phyloP scores from a whole-genome alignment of 2,329 filamentous ascomycete species.

The Aureobasidium lini region DNA sequence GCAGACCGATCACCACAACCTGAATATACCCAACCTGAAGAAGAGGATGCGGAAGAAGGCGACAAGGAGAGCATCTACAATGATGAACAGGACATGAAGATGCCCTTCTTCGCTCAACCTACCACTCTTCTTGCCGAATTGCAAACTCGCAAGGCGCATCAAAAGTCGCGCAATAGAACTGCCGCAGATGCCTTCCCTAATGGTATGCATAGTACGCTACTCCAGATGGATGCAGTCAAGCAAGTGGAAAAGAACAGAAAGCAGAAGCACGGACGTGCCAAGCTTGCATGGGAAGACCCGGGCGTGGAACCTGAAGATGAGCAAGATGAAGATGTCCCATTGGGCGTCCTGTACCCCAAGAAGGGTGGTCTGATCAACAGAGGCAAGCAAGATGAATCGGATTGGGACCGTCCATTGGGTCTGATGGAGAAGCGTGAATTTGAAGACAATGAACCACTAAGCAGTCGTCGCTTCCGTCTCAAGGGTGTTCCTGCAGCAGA shows the following conservation, averaged over 20 bases:
- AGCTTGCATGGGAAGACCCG: slow-evolving; percentile 82
- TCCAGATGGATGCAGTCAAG: slow-evolving; percentile 84
- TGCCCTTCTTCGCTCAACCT: slow-evolving; percentile 60
- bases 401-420: slow-evolving; percentile 59
- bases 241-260: slow-evolving; percentile 73
- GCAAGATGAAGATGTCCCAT: slow-evolving; percentile 76
- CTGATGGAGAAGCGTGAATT: slow-evolving; percentile 73
- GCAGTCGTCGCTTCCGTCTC: slow-evolving; percentile 65
- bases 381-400: slow-evolving; percentile 37
- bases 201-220: slow-evolving; percentile 82
- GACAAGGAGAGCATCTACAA: slow-evolving; percentile 32
- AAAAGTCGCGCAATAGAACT: slow-evolving; percentile 70
- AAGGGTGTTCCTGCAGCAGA: slow-evolving; percentile 45
- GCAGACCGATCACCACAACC: not conserved
- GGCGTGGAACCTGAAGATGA: slow-evolving; percentile 32
- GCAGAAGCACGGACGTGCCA: slow-evolving; percentile 61
- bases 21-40: not conserved
- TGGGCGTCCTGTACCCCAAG: slow-evolving; percentile 69
- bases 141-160: slow-evolving; percentile 81
- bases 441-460: slow-evolving; percentile 89
- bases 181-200: slow-evolving; percentile 54
- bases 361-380: slow-evolving; percentile 46
- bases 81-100: slow-evolving; percentile 37
- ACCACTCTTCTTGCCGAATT: slow-evolving; percentile 90
- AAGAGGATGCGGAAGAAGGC: slow-evolving; percentile 28